phyloP scores from a whole-genome alignment of 495 filamentous ascomycete species.

The Letharia lupina region DNA sequence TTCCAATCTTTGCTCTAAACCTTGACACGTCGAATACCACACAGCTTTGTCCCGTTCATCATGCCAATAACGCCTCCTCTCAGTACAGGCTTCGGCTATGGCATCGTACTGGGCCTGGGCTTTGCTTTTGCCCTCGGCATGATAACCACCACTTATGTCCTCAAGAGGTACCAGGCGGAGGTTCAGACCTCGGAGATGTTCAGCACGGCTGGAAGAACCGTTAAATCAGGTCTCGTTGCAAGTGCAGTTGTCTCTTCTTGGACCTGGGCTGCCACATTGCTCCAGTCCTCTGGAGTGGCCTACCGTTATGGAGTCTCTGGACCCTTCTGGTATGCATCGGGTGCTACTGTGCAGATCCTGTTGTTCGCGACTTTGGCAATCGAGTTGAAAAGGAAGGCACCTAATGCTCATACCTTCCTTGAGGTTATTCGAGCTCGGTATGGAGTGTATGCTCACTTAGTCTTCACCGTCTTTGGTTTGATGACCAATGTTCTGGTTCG shows the following conservation, averaged over 20 bases:
- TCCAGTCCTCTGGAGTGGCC: slow-evolving; percentile 81
- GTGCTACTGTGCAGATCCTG: slow-evolving; percentile 56
- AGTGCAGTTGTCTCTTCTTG: slow-evolving; percentile 92
- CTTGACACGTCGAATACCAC: not conserved
- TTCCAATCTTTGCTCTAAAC: not conserved
- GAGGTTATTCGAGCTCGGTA: slow-evolving; percentile 60
- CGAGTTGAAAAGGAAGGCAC: slow-evolving; percentile 79
- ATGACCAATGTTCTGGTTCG: slow-evolving; percentile 67
- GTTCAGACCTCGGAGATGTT: slow-evolving; percentile 97
- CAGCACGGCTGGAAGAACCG: slow-evolving; percentile 85
- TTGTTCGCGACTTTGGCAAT: slow-evolving; percentile 92
- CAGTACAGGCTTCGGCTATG: slow-evolving; percentile 68
- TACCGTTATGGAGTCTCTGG: slow-evolving; percentile 90
- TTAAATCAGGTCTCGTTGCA: slow-evolving; percentile 90
- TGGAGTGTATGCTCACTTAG: slow-evolving; percentile 57
- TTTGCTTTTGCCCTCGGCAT: slow-evolving; percentile 70
- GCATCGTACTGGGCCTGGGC: slow-evolving; percentile 73
- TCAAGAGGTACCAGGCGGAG: slow-evolving; percentile 85
- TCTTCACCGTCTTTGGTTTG: slow-evolving; percentile 74
- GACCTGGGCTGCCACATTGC: slow-evolving; percentile 70
- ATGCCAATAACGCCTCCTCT: slow-evolving; percentile 43
- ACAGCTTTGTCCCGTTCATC: not conserved
- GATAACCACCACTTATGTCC: slow-evolving; percentile 70
- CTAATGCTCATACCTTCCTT: slow-evolving; percentile 81
- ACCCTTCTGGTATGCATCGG: slow-evolving; percentile 79